Conservation (phyloP, 2,329 filamentous ascomycete genomes). For the Scopulariopsis brevicaulis region DNA sequence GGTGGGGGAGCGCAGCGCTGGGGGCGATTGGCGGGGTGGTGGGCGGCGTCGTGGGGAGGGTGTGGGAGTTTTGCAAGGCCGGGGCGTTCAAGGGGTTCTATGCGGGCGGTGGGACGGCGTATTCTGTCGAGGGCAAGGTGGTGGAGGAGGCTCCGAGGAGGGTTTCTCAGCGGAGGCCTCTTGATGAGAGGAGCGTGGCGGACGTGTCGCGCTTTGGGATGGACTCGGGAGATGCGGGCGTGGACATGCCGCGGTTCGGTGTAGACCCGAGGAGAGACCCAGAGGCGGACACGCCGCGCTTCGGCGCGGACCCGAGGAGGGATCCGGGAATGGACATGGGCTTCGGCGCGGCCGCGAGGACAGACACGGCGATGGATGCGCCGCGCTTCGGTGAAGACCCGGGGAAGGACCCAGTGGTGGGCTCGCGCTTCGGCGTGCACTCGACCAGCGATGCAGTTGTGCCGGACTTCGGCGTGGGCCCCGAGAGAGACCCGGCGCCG, state of each 20-base stretch:
- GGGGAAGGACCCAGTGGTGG: no score
- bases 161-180: not conserved
- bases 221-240: no score
- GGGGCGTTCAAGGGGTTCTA: constrained; percentile 75
- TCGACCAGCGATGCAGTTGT: no score
- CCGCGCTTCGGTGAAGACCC: no score
- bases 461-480: no score
- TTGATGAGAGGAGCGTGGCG: not conserved
- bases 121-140: constrained; percentile 31
- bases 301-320: not conserved
- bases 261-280: not conserved
- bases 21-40: constrained; percentile 31
- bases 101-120: constrained; percentile 69
- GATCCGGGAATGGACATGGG: not conserved
- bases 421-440: no score
- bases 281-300: not conserved
- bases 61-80: constrained; percentile 73
- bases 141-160: not conserved
- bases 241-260: not conserved
- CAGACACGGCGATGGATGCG: no score
- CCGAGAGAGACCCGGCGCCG: not conserved
- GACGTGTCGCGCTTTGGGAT: not conserved
- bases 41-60: constrained; percentile 59
- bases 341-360: no score
- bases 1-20: constrained; percentile 49